These are phyloP conservation scores for Candida taoyuanica DNA, from an alignment of 805 yeast genomes.

Conservation along the genomic window DNA sequence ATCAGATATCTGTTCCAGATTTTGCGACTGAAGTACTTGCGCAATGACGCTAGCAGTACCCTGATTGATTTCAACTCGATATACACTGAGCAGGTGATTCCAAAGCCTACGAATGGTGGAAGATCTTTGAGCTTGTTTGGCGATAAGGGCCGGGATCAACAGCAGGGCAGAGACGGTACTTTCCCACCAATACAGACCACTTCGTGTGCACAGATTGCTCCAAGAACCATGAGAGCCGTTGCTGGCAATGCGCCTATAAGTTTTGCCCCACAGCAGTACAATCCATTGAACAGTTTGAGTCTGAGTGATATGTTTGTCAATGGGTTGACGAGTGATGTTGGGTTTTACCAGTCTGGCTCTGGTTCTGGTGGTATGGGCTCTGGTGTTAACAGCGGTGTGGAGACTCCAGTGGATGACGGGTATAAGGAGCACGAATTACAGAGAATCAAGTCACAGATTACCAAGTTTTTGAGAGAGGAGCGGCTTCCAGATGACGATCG, in stretches of 20 bases:
- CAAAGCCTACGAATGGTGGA: conserved; percentile 23
- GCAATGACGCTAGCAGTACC: conserved; percentile 16
- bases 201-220: conserved; percentile 31
- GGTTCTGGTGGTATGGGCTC: neutral
- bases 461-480: conserved; percentile 27
- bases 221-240: conserved; percentile 29
- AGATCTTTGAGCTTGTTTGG: conserved; percentile 14
- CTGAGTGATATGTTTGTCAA: conserved; percentile 27
- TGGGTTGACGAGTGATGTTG: conserved; percentile 24
- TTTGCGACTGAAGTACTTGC: conserved; percentile 27
- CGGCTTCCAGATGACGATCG: conserved; percentile 28
- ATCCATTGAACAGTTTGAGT: conserved; percentile 21
- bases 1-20: conserved; percentile 31
- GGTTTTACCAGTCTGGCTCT: conserved; percentile 7
- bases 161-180: neutral
- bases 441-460: conserved; percentile 27
- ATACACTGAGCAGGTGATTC: conserved; percentile 26
- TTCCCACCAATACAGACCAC: conserved; percentile 21
- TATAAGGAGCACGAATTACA: conserved; percentile 27
- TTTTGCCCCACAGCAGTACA: conserved; percentile 14
- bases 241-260: conserved; percentile 22
- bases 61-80: conserved; percentile 23
- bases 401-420: conserved; percentile 20
- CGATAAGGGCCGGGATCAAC: neutral
- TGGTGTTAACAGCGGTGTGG: too few relatives aligned